Evolutionary conservation across 768 basidiomycete genomes (phyloP), one percentile per base, ranked within the genome.

Genomic region (Coprinellus aureogranulatus): DNA sequence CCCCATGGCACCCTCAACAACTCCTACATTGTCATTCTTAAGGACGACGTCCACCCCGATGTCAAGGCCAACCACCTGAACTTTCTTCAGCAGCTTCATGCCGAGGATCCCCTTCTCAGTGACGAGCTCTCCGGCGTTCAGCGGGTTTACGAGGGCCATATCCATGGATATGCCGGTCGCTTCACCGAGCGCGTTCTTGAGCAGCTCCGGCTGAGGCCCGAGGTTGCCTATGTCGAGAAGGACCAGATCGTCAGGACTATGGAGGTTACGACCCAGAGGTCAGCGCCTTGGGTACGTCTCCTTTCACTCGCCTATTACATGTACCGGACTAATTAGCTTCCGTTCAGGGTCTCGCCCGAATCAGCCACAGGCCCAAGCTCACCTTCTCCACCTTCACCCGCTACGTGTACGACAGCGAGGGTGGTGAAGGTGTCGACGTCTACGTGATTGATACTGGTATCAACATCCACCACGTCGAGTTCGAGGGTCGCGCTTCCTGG

Each of bases 341-440:
- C 45, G 40, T 58, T 23, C 64, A 97, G 97, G 97, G 97, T 68
- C 87, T 99, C 45, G 94, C 97, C 45, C 89, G 97, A 40, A 84
- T 98, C 67, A 94, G 92, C 61, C 97, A 99, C 76, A 85, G 95
- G 45, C 59, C 76, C 12, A 85, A 73, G 65, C 85, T 99, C 23
- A 75, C 77, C 9, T 86, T 98, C 59, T 72, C 82, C 34, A 98
- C 92, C 12, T 98, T 97, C 80, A 85, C 77, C 56, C 85, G 83
- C 69, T 99, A 98, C 72, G 75, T 83, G 53, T 90, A 89, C 67
- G 79, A 91, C 53, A 8, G 67, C 0, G 34, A 76, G 2, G 94
- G 87, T n/a, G 96, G 96, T 55, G 85, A 90, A 42, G 97, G 95
- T 61, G 96, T 99, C 23, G 93, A 97, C 61, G 96, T 92, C 50